phyloP scores from a whole-genome alignment of 2,329 filamentous ascomycete species.

The Fusarium ramigenum region DNA sequence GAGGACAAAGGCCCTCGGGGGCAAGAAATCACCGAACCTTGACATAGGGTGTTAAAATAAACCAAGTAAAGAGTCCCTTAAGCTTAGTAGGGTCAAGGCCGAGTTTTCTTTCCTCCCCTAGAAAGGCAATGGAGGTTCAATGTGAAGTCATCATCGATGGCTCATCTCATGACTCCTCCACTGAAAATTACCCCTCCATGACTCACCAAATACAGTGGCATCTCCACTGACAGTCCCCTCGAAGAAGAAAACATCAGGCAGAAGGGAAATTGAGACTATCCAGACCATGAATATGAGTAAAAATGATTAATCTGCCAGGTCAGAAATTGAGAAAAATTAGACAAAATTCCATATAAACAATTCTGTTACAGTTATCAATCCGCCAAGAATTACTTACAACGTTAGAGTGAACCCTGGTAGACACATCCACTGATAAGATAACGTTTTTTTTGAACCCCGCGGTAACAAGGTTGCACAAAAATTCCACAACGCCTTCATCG shows the following conservation, averaged over 20 bases:
- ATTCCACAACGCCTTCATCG: conserved; percentile 28
- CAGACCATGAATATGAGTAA: neutral
- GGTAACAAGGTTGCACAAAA: conserved; percentile 38
- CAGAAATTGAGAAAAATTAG: neutral
- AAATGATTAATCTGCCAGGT: neutral
- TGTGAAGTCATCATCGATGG: conserved; percentile 12
- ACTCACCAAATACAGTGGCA: conserved; percentile 22
- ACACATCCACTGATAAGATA: conserved; percentile 33
- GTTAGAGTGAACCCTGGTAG: conserved; percentile 3
- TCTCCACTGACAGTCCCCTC: conserved; percentile 12
- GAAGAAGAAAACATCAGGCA: neutral
- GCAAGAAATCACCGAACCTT: too few species aligned
- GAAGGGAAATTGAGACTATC: neutral
- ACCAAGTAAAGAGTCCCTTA: too few species aligned
- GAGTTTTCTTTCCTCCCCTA: too few species aligned
- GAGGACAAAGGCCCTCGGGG: too few species aligned
- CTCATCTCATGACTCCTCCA: conserved; percentile 24
- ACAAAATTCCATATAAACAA: neutral
- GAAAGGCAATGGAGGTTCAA: neutral
- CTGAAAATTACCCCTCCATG: conserved; percentile 26
- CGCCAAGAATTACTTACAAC: neutral
- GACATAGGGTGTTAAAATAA: too few species aligned
- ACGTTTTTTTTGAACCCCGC: conserved; percentile 37
- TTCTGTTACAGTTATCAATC: neutral
- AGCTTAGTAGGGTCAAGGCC: too few species aligned